phyloP scores from a whole-genome alignment of 1,139 yeast species.

The Yarrowia galli region DNA sequence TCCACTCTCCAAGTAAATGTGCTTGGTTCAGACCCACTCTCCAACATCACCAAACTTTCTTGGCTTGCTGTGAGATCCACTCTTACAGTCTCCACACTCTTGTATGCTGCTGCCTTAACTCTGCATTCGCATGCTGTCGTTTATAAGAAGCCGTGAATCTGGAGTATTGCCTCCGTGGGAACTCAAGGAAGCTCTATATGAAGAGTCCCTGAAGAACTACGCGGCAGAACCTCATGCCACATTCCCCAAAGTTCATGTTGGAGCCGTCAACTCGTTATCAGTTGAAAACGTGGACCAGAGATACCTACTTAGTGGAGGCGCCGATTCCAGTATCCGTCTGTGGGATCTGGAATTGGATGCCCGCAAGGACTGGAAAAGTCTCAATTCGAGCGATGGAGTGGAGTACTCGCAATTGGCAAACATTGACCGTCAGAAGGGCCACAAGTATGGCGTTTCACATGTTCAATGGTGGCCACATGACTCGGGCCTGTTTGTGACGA shows the following conservation, averaged over 20 bases:
- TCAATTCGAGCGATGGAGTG: slow-evolving; percentile 31
- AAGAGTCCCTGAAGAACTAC: slow-evolving; percentile 39
- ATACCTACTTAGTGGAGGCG: slow-evolving; percentile 73
- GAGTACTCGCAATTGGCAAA: slow-evolving; percentile 44
- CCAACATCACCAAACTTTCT: slow-evolving; percentile 1
- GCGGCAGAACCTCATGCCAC: slow-evolving; percentile 37
- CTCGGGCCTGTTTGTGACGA: slow-evolving; percentile 82
- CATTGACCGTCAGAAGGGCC: slow-evolving; percentile 61
- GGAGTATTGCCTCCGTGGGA: slow-evolving; percentile 26
- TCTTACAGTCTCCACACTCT: background rate
- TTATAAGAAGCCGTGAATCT: slow-evolving; percentile 28
- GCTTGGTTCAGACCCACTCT: too few relatives aligned
- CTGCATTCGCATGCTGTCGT: slow-evolving; percentile 28
- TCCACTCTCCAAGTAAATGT: too few relatives aligned
- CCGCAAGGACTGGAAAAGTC: slow-evolving; percentile 9
- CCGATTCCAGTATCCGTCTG: slow-evolving; percentile 67
- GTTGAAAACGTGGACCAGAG: slow-evolving; percentile 62
- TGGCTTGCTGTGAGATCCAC: background rate
- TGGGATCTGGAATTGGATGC: slow-evolving; percentile 45
- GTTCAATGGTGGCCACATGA: slow-evolving; percentile 91
- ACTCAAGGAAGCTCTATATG: slow-evolving; percentile 40
- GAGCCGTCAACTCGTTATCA: slow-evolving; percentile 70
- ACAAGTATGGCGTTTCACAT: slow-evolving; percentile 74
- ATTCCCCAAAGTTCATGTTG: slow-evolving; percentile 44
- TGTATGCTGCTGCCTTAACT: background rate